Evolutionary conservation across 495 filamentous ascomycete species (phyloP), one percentile per base, ranked within the genome.

Genomic region (Bathelium albidoporum): DNA sequence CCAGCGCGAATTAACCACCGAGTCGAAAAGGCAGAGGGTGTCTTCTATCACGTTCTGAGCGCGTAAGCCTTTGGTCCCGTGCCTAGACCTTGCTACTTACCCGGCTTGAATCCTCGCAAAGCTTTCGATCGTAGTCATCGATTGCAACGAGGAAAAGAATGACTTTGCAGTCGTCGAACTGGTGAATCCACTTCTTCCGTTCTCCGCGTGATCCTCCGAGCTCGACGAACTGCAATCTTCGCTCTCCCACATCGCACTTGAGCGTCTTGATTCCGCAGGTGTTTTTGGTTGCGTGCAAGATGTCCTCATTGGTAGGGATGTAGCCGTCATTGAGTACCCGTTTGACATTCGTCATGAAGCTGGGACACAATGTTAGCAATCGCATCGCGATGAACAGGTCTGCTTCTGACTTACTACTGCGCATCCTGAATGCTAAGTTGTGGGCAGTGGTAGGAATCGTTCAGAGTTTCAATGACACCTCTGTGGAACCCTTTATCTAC

Each of bases 111-210:
- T 39, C 34, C 34, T 39, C 34, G 34, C 34, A 39, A 39, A 39
- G 34, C 44, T 49, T 16, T 49, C 20, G 44, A 49, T 49, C 44
- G 18, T 49, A 49, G 5, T 49, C 44, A 49, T 49, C 20, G 20
- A 49, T 16, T 49, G 44, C 44, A 16, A 22, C 44, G 20, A 49
- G 44, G 44, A 49, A 49, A 49, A 49, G 20, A n/a, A 49, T 22
- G 14, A n/a, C 44, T 22, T 10, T 18, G 20, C 44, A 49, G 5
- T 49, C 18, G 44, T 49, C 44, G 20, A 49, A 49, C 14, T 18
- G 44, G 20, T 49, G 44, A 49, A 49, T 49, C 44, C 44, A 49
- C 44, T 49, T 49, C 18, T 49, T 49, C 20, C 44, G 44, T 49
- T 49, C 44, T 49, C 44, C 44, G 20, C 44, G 34, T 39, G 34